These are phyloP conservation scores for Collybia sordida DNA, from an alignment of 768 basidiomycete genomes.

Conservation along the genomic window DNA sequence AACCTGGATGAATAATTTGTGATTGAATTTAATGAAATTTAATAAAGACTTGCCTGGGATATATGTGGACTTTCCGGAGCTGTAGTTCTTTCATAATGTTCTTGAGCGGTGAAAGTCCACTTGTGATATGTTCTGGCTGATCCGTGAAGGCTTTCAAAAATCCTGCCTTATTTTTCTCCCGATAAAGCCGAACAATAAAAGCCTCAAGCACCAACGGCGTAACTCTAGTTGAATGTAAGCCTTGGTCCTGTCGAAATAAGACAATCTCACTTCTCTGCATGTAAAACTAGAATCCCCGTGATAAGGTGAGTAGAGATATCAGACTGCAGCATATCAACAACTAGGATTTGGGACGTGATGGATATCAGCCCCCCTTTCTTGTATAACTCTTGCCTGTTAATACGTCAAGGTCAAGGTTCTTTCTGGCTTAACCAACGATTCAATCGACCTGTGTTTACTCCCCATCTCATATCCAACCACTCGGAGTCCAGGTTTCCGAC, in stretches of 20 bases:
- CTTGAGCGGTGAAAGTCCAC: conserved; percentile 86
- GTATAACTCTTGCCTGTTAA: conserved; percentile 76
- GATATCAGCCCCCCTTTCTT: conserved; percentile 86
- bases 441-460: conserved; percentile 67
- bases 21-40: neutral
- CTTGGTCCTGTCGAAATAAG: neutral
- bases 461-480: conserved; percentile 82
- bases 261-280: conserved; percentile 76
- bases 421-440: neutral
- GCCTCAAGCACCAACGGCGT: conserved; percentile 84
- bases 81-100: conserved; percentile 94
- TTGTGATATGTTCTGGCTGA: conserved; percentile 93
- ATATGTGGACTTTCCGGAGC: conserved; percentile 85
- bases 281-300: conserved; percentile 86
- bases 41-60: conserved; percentile 65
- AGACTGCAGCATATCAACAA: conserved; percentile 90
- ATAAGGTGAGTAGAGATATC: conserved; percentile 85
- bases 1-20: conserved; percentile 54
- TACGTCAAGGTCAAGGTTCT: neutral
- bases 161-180: conserved; percentile 85
- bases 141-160: conserved; percentile 98
- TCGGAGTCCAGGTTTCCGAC: conserved; percentile 80
- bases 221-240: conserved; percentile 49
- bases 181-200: conserved; percentile 88
- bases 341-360: conserved; percentile 90